phyloP scores from a whole-genome alignment of 345 rosid genomes.

The Bruguiera gymnorhiza region DNA sequence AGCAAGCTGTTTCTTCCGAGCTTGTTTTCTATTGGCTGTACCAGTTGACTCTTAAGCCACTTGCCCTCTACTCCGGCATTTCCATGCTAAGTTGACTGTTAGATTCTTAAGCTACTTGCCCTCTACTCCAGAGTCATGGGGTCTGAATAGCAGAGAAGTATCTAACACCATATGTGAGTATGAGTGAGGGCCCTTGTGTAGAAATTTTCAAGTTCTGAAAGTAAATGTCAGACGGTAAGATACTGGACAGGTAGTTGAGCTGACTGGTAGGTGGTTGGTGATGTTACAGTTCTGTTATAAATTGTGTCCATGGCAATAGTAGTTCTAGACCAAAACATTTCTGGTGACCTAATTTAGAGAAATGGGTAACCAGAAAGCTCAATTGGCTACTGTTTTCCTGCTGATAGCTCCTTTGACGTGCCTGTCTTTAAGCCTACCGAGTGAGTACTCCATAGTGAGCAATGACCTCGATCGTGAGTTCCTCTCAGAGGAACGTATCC shows the following conservation, averaged over 20 bases:
- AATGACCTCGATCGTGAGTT: slow-evolving; percentile 17
- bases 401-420: slow-evolving; percentile 28
- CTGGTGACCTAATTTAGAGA: slow-evolving; percentile 2
- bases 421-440: slow-evolving; percentile 30
- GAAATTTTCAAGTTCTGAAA: no score
- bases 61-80: not conserved
- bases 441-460: slow-evolving; percentile 44
- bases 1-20: no score
- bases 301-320: slow-evolving; percentile 18
- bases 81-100: no score
- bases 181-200: not conserved
- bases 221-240: not conserved
- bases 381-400: slow-evolving; percentile 21
- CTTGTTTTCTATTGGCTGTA: no score
- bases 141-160: slow-evolving; percentile 22
- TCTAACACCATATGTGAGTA: slow-evolving; percentile 2
- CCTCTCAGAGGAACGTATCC: slow-evolving; percentile 37
- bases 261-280: slow-evolving; percentile 47
- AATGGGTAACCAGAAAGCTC: slow-evolving; percentile 28
- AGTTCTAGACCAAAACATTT: not conserved
- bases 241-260: not conserved
- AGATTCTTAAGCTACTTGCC: no score
- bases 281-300: not conserved
- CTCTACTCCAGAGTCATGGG: slow-evolving; percentile 19
- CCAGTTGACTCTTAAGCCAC: no score